Evolutionary conservation across 805 yeast species (phyloP).

Genomic region (Schwanniomyces sp.): DNA sequence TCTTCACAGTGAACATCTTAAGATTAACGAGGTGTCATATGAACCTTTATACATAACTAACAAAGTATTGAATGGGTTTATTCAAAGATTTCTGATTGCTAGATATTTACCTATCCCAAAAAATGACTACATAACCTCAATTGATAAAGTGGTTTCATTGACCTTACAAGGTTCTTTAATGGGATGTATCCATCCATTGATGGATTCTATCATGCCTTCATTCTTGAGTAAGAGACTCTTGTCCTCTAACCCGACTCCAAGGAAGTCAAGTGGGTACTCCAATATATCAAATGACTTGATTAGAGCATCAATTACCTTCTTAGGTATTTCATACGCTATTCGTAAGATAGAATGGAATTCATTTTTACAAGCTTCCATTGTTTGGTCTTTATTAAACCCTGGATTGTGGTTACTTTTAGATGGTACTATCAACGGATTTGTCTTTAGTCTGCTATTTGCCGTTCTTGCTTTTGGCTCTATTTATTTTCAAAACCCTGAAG

Average conservation of each 20-base stretch:
- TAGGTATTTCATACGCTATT: constrained; percentile 72
- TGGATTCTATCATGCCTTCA: constrained; percentile 34
- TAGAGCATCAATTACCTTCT: constrained; percentile 54
- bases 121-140: background rate
- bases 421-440: constrained; percentile 54
- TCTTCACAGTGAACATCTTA: constrained; percentile 50
- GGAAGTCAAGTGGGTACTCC: constrained; percentile 18
- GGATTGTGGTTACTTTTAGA: constrained; percentile 68
- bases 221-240: constrained; percentile 30
- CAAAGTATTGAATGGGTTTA: constrained; percentile 22
- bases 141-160: constrained; percentile 18
- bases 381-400: constrained; percentile 64
- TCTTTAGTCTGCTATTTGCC: constrained; percentile 36
- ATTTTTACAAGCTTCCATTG: constrained; percentile 59
- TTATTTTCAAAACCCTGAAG: constrained; percentile 25
- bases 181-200: constrained; percentile 53
- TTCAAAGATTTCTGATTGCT: constrained; percentile 22
- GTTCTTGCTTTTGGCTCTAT: constrained; percentile 28
- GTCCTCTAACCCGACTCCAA: constrained; percentile 39
- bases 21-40: constrained; percentile 38
- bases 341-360: constrained; percentile 70
- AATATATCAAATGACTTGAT: constrained; percentile 36
- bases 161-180: constrained; percentile 57
- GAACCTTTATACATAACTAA: constrained; percentile 41
- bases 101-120: constrained; percentile 7